phyloP scores from a whole-genome alignment of 257 asterid genomes.

The Rehmannia glutinosa region DNA sequence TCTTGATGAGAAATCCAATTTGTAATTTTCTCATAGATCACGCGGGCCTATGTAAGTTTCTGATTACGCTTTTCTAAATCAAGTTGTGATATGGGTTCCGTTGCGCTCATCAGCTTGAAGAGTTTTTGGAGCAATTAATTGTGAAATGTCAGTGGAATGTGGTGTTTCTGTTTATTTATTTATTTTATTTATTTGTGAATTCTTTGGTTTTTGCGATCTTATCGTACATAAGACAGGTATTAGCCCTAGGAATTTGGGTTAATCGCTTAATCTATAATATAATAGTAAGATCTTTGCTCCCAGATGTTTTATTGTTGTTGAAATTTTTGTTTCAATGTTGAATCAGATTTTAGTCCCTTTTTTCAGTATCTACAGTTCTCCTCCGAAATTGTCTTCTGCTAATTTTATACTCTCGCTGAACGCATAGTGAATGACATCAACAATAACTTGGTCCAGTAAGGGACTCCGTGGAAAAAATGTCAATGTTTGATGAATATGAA shows the following conservation, averaged over 20 bases:
- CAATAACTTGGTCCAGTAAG: neutral
- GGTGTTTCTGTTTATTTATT: neutral
- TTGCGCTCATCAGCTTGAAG: neutral
- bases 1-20: neutral
- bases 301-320: neutral
- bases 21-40: conserved; percentile 10
- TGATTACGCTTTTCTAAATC: neutral
- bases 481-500: neutral
- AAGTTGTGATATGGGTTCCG: conserved; percentile 1
- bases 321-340: neutral
- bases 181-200: neutral
- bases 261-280: neutral
- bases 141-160: neutral
- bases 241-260: too few species aligned
- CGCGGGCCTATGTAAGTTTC: neutral
- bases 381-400: neutral
- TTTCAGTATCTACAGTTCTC: neutral
- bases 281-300: neutral
- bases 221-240: too few species aligned
- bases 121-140: neutral
- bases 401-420: neutral
- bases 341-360: neutral
- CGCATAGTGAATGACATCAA: neutral
- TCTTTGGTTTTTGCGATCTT: neutral
- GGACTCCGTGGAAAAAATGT: neutral